These are phyloP conservation scores for Nothophoma quercina DNA, from an alignment of 2,329 filamentous ascomycete species.

Conservation along the genomic window DNA sequence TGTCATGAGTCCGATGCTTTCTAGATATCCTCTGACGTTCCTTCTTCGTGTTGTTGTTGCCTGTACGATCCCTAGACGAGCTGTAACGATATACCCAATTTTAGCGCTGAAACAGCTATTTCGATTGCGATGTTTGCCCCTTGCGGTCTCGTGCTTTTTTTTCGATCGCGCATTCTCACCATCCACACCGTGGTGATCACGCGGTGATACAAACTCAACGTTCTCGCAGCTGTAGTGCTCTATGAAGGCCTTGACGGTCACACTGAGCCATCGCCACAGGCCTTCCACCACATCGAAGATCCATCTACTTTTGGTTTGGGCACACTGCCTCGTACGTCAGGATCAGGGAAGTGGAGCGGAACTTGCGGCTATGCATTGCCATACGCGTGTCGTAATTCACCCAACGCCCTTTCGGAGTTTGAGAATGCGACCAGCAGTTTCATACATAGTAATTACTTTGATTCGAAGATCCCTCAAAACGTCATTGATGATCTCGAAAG, in stretches of 20 bases:
- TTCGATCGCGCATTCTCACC: background rate
- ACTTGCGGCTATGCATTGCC: constrained; percentile 35
- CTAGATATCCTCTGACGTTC: no score
- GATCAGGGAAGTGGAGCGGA: constrained; percentile 40
- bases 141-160: background rate
- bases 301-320: constrained; percentile 49
- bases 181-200: background rate
- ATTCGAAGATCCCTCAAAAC: background rate
- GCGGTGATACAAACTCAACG: background rate
- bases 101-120: background rate
- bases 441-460: background rate
- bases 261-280: constrained; percentile 11
- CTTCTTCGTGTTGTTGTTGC: background rate
- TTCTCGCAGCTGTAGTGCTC: constrained; percentile 25
- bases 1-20: no score
- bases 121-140: background rate
- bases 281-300: constrained; percentile 53
- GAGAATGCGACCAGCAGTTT: background rate
- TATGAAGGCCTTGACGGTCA: constrained; percentile 49
- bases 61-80: background rate
- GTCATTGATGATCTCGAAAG: background rate
- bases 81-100: constrained; percentile 11
- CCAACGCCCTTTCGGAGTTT: background rate
- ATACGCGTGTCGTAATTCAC: constrained; percentile 1
- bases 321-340: constrained; percentile 47